Conservation (phyloP, 345 rosid species). For the Durio zibethinus region DNA sequence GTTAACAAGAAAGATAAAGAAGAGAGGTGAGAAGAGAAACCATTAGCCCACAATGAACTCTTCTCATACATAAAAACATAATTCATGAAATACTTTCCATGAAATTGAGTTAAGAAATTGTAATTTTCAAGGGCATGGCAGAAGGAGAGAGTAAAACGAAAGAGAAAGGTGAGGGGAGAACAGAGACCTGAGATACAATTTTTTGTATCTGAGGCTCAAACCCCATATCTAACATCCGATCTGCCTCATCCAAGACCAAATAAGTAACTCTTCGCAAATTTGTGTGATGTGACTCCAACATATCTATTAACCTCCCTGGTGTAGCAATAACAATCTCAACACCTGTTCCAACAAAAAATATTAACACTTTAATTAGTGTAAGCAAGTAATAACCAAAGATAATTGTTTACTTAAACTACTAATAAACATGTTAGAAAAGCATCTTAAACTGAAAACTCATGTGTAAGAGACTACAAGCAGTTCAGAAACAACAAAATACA, state of each 20-base stretch:
- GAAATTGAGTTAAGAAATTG: background rate
- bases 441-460: conserved; percentile 20
- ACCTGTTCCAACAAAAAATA: conserved; percentile 38
- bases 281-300: conserved; percentile 94
- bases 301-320: conserved; percentile 97
- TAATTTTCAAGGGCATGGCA: background rate
- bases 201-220: conserved; percentile 96
- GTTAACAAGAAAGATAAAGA: background rate
- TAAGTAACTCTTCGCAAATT: conserved; percentile 94
- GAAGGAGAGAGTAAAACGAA: background rate
- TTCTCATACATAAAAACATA: background rate
- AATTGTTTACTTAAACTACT: background rate
- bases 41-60: background rate
- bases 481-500: conserved; percentile 25
- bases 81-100: background rate
- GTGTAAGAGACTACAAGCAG: conserved; percentile 7
- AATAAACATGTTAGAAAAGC: conserved; percentile 7
- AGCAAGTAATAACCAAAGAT: conserved; percentile 2
- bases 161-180: background rate
- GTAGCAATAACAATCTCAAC: conserved; percentile 99
- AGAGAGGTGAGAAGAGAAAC: background rate
- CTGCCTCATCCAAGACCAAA: conserved; percentile 98
- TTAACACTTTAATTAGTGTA: background rate
- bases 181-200: conserved; percentile 60
- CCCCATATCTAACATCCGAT: conserved; percentile 99